A percentile compares a stretch with the other conserved stretches of the same genome.
Evolutionary conservation across 2,329 filamentous ascomycete species (phyloP).

Genomic region (Leptographium lundbergii): DNA sequence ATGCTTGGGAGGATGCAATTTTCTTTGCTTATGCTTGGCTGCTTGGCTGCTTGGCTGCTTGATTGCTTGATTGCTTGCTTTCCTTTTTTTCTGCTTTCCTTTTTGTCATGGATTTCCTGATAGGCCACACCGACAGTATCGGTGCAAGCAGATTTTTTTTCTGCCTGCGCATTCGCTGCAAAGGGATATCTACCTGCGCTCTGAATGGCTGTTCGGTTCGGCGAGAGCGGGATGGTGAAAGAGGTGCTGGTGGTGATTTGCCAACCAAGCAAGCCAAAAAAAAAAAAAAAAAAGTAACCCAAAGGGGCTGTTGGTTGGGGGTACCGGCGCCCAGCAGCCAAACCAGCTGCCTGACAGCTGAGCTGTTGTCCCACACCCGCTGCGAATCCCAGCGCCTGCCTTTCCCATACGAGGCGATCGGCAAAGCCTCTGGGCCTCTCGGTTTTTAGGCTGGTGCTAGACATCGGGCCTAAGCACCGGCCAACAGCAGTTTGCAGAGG

Average conservation of each 20-base stretch:
- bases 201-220: background rate
- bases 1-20: no score
- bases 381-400: background rate
- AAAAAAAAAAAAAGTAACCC: no score
- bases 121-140: background rate
- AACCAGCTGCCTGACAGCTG: background rate
- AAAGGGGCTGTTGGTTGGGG: background rate
- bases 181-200: background rate
- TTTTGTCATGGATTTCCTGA: background rate
- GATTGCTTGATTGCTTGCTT: background rate
- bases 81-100: background rate
- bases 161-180: background rate
- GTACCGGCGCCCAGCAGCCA: background rate
- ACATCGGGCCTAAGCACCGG: no score
- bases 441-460: no score
- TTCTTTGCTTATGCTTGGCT: background rate
- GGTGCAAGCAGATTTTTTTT: background rate
- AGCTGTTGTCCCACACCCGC: background rate
- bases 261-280: no score
- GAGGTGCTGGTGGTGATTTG: background rate
- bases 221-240: background rate
- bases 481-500: no score
- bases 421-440: background rate
- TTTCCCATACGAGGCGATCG: background rate
- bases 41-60: no score